Evolutionary conservation across 1,139 yeast species (phyloP), one percentile per base, ranked within the genome.

Genomic region (Sugiyamaella castrensis): DNA sequence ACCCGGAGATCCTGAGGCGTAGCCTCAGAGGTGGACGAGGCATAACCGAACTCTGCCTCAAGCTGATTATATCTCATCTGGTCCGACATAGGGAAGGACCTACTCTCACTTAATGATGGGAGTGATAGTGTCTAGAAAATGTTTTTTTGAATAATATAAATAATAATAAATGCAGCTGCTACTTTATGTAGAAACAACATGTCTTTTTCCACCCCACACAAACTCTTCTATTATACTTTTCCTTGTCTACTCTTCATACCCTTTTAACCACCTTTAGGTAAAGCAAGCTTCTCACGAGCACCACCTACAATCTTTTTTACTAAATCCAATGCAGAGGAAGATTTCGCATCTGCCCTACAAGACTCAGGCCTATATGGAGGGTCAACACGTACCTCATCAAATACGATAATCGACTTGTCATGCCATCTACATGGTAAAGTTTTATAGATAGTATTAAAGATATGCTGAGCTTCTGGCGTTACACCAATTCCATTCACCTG

Each of bases 261-360:
- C 12, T 13, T 10, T 68, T 60, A 82, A 42, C 88, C 88, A n/a
- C 88, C 88, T 60, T 80, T 79, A 56, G 73, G 67, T 50, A 74
- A 65, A 52, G 76, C 81, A 52, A 79, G 65, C 52, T 73, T 76
- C 41, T 72, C 69, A 81, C 85, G 79, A 31, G 78, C 77, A 51
- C 78, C 81, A 52, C 75, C 76, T 26, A 83, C 77, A 46, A 80
- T 74, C 56, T 74, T 72, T 59, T 73, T 75, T 24, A 84, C 77
- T 52, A 79, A 69, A 15, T 70, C 69, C 30, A 75, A 61, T 15
- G 80, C 49, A 34, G 40, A 16, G n/a, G n/a, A 19, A 8, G 74
- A 64, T 29, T 66, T 64, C 3, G 66, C 59, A 43, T 57, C 64
- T 13, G 67, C 64, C 31, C 58, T 59, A 53, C 75, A 71, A 47